phyloP scores from a whole-genome alignment of 495 filamentous ascomycete species.

The Aspergillus homomorphus region DNA sequence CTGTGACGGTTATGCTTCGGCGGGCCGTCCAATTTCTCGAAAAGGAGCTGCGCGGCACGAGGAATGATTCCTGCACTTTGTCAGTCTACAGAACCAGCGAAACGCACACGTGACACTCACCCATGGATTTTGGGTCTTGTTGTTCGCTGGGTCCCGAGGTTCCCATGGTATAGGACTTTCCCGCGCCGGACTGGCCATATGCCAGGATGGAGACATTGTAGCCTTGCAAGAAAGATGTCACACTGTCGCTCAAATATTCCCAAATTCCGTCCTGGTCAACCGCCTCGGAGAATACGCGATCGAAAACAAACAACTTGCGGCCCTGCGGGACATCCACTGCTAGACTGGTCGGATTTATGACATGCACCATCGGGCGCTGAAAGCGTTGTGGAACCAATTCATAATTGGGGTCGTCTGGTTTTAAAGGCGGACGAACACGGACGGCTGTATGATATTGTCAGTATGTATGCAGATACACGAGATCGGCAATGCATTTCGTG shows the following conservation, averaged over 20 bases:
- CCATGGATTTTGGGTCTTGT: slow-evolving; percentile 69
- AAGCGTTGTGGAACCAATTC: slow-evolving; percentile 95
- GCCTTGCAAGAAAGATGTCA: slow-evolving; percentile 86
- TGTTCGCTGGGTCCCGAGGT: slow-evolving; percentile 87
- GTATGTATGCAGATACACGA: slow-evolving; percentile 12
- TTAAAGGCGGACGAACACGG: slow-evolving; percentile 86
- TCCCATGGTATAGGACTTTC: slow-evolving; percentile 99
- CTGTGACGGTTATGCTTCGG: slow-evolving; percentile 52
- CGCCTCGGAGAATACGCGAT: slow-evolving; percentile 86
- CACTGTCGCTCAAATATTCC: slow-evolving; percentile 91
- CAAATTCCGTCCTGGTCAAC: slow-evolving; percentile 86
- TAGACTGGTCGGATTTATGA: slow-evolving; percentile 77
- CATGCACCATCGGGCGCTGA: slow-evolving; percentile 88
- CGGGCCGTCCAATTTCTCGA: slow-evolving; percentile 73
- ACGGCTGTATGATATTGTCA: slow-evolving; percentile 62
- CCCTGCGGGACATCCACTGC: slow-evolving; percentile 88
- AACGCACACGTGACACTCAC: slow-evolving; percentile 42
- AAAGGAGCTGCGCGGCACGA: slow-evolving; percentile 80
- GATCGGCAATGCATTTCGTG: not conserved
- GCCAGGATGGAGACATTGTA: slow-evolving; percentile 99
- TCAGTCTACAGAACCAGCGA: not conserved
- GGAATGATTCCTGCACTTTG: slow-evolving; percentile 78
- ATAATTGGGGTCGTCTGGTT: slow-evolving; percentile 81
- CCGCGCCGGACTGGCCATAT: slow-evolving; percentile 99
- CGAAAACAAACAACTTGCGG: slow-evolving; percentile 92